Evolutionary conservation across 75 land plant species (phyloP).

Genomic region (Cunninghamia lanceolata): DNA sequence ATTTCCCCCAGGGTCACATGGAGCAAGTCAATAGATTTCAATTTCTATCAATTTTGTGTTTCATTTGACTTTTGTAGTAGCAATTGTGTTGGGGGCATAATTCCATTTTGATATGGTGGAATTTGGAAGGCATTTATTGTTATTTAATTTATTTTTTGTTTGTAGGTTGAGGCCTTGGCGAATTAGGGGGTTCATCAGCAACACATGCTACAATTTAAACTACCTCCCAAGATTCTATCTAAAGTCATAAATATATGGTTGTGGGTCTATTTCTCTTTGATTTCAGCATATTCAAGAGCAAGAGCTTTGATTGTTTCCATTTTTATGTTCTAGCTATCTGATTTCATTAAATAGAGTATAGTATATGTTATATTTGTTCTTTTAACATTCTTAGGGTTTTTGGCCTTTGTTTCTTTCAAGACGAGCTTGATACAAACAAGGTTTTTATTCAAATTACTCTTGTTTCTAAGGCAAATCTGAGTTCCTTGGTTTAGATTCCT

Average conservation of each 20-base stretch:
- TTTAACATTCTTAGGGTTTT: not conserved
- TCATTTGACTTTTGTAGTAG: not conserved
- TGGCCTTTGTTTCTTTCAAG: constrained; percentile 38
- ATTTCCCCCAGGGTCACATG: constrained; percentile 78
- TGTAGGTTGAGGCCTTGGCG: too few relatives aligned
- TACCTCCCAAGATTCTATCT: constrained; percentile 69
- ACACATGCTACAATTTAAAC: too few relatives aligned
- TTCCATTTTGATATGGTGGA: not conserved
- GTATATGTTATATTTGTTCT: too few relatives aligned
- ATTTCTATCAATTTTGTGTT: not conserved
- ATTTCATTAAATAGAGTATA: too few relatives aligned
- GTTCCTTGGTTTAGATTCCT: constrained; percentile 2
- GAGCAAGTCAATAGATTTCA: constrained; percentile 43
- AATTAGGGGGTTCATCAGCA: too few relatives aligned
- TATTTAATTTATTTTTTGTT: too few relatives aligned
- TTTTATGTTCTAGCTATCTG: not conserved
- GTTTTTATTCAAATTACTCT: constrained; percentile 74
- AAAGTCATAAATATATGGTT: constrained; percentile 42
- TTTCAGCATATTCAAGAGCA: not conserved
- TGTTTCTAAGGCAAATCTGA: constrained; percentile 51
- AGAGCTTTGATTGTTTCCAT: not conserved
- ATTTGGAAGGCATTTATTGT: too few relatives aligned
- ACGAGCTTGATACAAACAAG: constrained; percentile 87
- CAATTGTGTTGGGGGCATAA: not conserved
- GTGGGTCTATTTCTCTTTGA: constrained; percentile 23